Base-by-base conservation (phyloP, 208 protist species). In the Porcisia hertigi region DNA sequence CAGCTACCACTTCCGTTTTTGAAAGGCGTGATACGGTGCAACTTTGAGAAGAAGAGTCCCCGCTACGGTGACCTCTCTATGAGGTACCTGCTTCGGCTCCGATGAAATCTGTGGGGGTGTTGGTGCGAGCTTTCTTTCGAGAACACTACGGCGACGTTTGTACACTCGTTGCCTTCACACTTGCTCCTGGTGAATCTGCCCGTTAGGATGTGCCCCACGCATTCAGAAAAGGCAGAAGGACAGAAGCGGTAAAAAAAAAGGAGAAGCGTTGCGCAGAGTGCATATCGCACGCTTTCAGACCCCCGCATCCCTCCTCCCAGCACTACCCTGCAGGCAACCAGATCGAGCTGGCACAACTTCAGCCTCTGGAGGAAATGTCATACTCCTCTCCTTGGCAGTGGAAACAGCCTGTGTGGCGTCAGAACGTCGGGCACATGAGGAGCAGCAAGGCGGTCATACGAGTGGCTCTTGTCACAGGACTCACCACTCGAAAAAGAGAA, bases 221-320 rank as follows among this genome's bases (percentile, higher is more conserved):
- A 34, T 36, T 39, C 9, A 14, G 14, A 18, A 43, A 57, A 47
- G 9, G 58, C 23, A 25, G n/a, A 52, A 12, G 45, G 5, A 79
- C 45, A 54, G 43, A 59, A 67, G 62, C 30, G 30, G 30, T 30
- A 43, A 60, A 74, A 76, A 76, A 12, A 70, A 73, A 54, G 20
- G 36, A 52, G 34, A 65, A 85, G 76, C 71, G 34, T 69, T 25
- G 2, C 6, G 36, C n/a, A 43, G 12, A 39, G 3, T 39, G 25
- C 23, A 9, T 49, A 47, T 67, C 18, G 0, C 18, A 47, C 14
- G 47, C 23, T 4, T 20, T 43, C 23, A 8, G 36, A 34, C 41
- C 3, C 30, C 3, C 16, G 6, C 14, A 20, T 67, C 63, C 16
- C 47, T 52, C 41, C 0, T 43, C 63, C 9, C 9, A 8, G 63